Percentiles rank a stretch among this genome's conserved stretches.
Evolutionary conservation across 768 basidiomycete genomes (phyloP).

Genomic region (Suillus luteus): DNA sequence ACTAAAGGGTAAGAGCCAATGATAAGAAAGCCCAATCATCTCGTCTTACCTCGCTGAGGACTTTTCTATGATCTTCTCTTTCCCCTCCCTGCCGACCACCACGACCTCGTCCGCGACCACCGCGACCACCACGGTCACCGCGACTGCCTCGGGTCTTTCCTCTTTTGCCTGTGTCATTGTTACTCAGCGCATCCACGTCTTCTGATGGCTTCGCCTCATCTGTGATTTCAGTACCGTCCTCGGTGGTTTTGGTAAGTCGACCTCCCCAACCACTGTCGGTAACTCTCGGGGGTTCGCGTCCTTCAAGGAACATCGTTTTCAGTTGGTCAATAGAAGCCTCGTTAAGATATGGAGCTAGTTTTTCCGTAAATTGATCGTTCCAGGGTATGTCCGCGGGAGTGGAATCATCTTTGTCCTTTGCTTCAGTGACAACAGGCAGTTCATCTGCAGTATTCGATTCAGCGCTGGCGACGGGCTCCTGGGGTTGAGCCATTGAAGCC

Average conservation of each 20-base stretch:
- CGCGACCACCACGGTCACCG: conserved; percentile 40
- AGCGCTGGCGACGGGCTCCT: conserved; percentile 2
- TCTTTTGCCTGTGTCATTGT: conserved; percentile 34
- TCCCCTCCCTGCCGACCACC: conserved; percentile 44
- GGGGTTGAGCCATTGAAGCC: background rate
- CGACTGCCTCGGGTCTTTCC: conserved; percentile 38
- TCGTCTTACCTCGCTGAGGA: conserved; percentile 69
- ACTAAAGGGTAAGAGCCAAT: conserved; percentile 16
- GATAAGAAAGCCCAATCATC: conserved; percentile 33
- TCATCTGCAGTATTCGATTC: conserved; percentile 11
- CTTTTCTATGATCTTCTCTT: conserved; percentile 69
- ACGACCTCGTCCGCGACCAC: conserved; percentile 48
- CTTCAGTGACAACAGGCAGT: conserved; percentile 11
- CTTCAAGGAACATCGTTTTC: conserved; percentile 78
- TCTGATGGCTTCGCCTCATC: conserved; percentile 14
- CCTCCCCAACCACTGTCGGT: conserved; percentile 78
- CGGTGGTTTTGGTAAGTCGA: conserved; percentile 39
- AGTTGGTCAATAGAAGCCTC: conserved; percentile 58
- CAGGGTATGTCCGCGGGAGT: conserved; percentile 51
- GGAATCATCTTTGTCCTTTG: conserved; percentile 18
- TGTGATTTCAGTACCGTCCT: conserved; percentile 24
- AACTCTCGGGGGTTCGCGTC: conserved; percentile 72
- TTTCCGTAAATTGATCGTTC: conserved; percentile 59
- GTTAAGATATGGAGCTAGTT: conserved; percentile 65
- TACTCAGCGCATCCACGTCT: conserved; percentile 22